Percentiles rank a stretch among this genome's conserved stretches.
Conservation (phyloP, 164 flowering plant genomes). For the Tetrastigma voinierianum region DNA sequence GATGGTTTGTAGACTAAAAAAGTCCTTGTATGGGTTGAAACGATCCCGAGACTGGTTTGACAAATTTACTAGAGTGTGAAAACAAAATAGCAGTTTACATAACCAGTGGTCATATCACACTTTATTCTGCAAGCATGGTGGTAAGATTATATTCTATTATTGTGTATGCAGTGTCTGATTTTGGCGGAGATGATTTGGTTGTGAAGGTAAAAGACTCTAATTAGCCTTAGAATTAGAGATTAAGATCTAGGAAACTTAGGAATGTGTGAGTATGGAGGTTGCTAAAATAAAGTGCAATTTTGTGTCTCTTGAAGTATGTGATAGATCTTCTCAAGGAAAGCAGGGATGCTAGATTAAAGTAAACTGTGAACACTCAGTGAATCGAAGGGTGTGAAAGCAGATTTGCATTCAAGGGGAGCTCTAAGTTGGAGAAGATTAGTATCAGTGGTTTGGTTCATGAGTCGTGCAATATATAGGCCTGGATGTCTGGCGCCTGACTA, state of each 20-base stretch:
- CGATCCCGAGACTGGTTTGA: too few species aligned
- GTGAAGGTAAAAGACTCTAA: neutral
- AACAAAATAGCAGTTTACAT: too few species aligned
- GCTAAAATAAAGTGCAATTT: neutral
- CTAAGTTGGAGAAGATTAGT: too few species aligned
- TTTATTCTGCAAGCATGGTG: neutral
- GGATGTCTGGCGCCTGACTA: too few species aligned
- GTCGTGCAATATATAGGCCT: too few species aligned
- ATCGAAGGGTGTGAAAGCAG: too few species aligned
- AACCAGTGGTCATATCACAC: neutral
- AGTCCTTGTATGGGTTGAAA: too few species aligned
- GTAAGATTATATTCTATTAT: neutral
- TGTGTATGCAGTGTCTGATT: neutral
- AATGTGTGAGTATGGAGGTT: neutral
- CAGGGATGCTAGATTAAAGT: neutral
- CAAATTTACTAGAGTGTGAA: too few species aligned
- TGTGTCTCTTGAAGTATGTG: neutral
- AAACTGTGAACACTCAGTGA: neutral
- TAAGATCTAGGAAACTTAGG: neutral
- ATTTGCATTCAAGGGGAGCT: too few species aligned
- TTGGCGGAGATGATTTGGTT: neutral
- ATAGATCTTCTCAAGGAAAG: neutral
- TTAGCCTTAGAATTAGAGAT: neutral
- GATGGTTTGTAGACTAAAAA: too few species aligned
- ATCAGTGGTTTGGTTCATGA: too few species aligned